Conservation (phyloP, 495 filamentous ascomycete species). For the Aspergillus indologenus region DNA sequence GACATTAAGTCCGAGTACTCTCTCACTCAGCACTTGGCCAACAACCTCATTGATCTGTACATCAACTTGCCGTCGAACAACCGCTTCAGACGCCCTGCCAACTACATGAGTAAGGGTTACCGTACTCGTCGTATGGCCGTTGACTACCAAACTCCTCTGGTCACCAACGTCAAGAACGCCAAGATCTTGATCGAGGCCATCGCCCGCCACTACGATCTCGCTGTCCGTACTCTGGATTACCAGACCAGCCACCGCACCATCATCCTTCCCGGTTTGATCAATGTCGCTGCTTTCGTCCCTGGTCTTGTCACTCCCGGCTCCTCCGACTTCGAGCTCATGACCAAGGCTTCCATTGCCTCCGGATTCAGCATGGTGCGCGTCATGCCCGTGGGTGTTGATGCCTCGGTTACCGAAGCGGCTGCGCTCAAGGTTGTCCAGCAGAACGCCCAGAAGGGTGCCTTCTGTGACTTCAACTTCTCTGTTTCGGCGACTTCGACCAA, state of each 20-base stretch:
- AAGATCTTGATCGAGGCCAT: constrained; percentile 96
- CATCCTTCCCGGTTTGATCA: constrained; percentile 72
- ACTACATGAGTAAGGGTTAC: constrained; percentile 98
- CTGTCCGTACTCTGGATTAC: constrained; percentile 78
- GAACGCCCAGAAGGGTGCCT: constrained; percentile 63
- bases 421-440: constrained; percentile 73
- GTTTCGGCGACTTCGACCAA: constrained; percentile 77
- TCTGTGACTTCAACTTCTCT: constrained; percentile 85
- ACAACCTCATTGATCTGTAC: constrained; percentile 96
- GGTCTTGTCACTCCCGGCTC: constrained; percentile 62
- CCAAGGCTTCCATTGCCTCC: constrained; percentile 69
- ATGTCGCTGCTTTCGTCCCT: constrained; percentile 77
- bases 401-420: constrained; percentile 68
- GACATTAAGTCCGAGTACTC: constrained; percentile 95
- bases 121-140: constrained; percentile 95
- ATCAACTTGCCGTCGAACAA: constrained; percentile 99
- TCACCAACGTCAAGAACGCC: constrained; percentile 98
- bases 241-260: constrained; percentile 82
- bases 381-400: constrained; percentile 72
- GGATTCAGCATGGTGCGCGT: constrained; percentile 85
- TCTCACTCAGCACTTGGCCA: constrained; percentile 88
- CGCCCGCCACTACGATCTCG: constrained; percentile 77
- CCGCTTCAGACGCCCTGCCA: constrained; percentile 89
- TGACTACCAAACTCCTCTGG: constrained; percentile 94
- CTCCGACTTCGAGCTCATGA: constrained; percentile 66